Evolutionary conservation across 192 early-diverging fungal genomes (phyloP).

Genomic region (Linnemannia hyalina): DNA sequence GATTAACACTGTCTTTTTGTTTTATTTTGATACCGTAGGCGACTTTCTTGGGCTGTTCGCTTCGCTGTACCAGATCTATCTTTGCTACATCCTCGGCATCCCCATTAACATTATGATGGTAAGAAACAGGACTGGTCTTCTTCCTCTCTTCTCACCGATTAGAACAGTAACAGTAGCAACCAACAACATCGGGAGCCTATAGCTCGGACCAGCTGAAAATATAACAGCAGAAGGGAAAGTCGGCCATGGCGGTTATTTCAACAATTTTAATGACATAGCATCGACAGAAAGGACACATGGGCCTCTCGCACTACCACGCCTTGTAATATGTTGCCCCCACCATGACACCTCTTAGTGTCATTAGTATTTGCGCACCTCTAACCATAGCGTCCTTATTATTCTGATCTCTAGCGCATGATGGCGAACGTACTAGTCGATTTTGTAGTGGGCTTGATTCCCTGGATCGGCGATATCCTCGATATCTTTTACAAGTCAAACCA

Average conservation of each 20-base stretch:
- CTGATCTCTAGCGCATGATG: conserved; percentile 34
- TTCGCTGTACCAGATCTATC: conserved; percentile 38
- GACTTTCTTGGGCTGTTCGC: conserved; percentile 45
- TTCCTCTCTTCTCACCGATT: background rate
- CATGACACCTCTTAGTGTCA: background rate
- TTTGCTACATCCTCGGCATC: conserved; percentile 40
- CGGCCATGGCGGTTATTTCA: background rate
- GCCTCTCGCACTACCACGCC: background rate
- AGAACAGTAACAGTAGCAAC: background rate
- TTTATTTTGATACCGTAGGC: conserved; percentile 9
- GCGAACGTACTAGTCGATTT: conserved; percentile 46
- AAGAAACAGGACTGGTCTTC: background rate
- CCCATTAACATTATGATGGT: conserved; percentile 37
- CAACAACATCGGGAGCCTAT: background rate
- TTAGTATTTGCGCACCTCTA: background rate
- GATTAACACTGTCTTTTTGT: background rate
- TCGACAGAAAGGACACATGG: background rate
- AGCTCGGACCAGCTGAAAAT: background rate
- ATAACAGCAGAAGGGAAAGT: background rate
- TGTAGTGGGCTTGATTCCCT: conserved; percentile 36
- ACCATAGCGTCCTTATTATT: background rate
- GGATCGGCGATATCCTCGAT: conserved; percentile 48
- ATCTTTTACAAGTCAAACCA: conserved; percentile 53
- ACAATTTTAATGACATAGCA: background rate
- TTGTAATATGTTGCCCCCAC: background rate